Conservation (phyloP, 2,329 filamentous ascomycete genomes). For the Fulvia fulva region DNA sequence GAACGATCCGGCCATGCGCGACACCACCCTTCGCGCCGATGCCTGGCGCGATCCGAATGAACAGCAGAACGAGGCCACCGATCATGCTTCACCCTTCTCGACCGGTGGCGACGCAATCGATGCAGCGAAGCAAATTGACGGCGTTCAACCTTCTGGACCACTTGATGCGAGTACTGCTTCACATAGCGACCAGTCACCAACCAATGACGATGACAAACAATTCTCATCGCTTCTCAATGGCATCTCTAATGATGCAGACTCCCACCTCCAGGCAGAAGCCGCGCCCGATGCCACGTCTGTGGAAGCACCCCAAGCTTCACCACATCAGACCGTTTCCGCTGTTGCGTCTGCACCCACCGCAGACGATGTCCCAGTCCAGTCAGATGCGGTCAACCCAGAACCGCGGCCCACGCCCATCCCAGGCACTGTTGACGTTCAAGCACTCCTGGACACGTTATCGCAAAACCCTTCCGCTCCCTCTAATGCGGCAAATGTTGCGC, state of each 20-base stretch:
- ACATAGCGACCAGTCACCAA: constrained; percentile 22
- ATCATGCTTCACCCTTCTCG: constrained; percentile 18
- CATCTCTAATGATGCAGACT: constrained; percentile 20
- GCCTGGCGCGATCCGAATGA: constrained; percentile 33
- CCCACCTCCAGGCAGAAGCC: constrained; percentile 9
- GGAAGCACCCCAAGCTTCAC: constrained; percentile 12
- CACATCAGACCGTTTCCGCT: constrained; percentile 14
- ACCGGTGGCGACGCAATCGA: constrained; percentile 19
- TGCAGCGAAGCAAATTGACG: constrained; percentile 1
- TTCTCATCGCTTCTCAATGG: constrained; percentile 19
- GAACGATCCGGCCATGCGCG: constrained; percentile 33
- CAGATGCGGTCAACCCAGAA: constrained; percentile 18
- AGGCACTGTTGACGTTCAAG: constrained; percentile 44
- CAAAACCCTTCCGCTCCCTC: constrained; percentile 29
- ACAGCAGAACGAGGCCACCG: constrained; percentile 9
- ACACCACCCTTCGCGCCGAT: constrained; percentile 32
- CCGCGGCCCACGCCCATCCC: constrained; percentile 12
- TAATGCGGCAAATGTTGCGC: constrained; percentile 21
- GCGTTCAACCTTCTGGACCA: neutral
- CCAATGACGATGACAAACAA: constrained; percentile 14
- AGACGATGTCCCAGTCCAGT: constrained; percentile 17
- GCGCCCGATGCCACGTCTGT: constrained; percentile 10
- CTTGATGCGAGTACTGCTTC: constrained; percentile 3
- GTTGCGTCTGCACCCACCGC: constrained; percentile 11
- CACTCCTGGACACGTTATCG: constrained; percentile 42